phyloP scores from a whole-genome alignment of 2,329 filamentous ascomycete species.

The Didymella exigua region DNA sequence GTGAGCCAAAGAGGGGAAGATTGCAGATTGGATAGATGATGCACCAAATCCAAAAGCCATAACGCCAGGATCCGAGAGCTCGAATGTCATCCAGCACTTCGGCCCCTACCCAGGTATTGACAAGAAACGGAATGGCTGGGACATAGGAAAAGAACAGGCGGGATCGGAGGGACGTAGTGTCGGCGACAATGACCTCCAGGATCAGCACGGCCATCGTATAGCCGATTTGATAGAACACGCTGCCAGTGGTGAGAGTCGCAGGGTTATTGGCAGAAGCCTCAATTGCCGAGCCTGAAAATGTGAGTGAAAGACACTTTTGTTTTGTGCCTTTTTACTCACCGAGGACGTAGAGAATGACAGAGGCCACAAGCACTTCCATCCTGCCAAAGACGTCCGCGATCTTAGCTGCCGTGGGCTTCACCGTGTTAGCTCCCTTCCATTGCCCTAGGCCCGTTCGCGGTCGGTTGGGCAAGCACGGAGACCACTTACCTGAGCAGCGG shows the following conservation, averaged over 20 bases:
- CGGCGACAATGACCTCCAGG: conserved; percentile 68
- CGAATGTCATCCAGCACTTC: conserved; percentile 61
- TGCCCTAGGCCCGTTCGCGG: neutral
- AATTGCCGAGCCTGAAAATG: conserved; percentile 53
- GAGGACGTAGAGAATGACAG: conserved; percentile 62
- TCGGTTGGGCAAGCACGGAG: neutral
- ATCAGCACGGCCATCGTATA: conserved; percentile 67
- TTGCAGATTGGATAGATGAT: conserved; percentile 64
- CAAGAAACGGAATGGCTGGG: conserved; percentile 28
- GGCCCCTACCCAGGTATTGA: conserved; percentile 69
- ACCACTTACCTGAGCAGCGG: conserved; percentile 54
- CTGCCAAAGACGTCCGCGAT: conserved; percentile 67
- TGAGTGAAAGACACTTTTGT: conserved; percentile 3
- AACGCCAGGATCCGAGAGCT: conserved; percentile 60
- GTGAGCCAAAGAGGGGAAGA: conserved; percentile 60
- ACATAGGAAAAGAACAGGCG: conserved; percentile 70
- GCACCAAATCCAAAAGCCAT: conserved; percentile 66
- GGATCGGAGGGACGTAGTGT: conserved; percentile 66
- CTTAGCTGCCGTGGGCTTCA: conserved; percentile 63
- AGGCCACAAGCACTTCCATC: conserved; percentile 62
- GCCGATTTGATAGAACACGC: conserved; percentile 53
- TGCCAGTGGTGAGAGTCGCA: conserved; percentile 58
- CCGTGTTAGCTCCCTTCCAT: neutral
- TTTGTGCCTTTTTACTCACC: conserved; percentile 28
- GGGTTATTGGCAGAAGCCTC: conserved; percentile 60